Evolutionary conservation across 1,284 basidiomycete genomes (phyloP).

Genomic region (Ganoderma sp.): DNA sequence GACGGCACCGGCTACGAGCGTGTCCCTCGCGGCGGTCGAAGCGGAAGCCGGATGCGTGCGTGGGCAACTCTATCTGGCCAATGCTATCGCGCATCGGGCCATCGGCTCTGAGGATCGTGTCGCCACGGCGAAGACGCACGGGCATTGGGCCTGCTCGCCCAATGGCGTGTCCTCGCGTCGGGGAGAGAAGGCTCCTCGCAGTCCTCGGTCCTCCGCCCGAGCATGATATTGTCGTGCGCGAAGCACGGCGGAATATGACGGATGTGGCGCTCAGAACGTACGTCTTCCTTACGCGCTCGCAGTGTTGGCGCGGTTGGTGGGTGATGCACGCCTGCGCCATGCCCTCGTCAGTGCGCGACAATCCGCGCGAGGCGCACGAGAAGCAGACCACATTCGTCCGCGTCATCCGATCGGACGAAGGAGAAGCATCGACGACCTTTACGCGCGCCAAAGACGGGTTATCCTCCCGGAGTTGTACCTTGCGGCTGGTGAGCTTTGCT

Average conservation of each 20-base stretch:
- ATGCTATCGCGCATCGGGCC: slow-evolving; percentile 9
- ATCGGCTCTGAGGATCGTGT: slow-evolving; percentile 3
- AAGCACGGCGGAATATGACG: not conserved
- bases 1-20: slow-evolving; percentile 6
- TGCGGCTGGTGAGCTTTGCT: not conserved
- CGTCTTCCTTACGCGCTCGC: slow-evolving; percentile 18
- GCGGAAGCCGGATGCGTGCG: slow-evolving; percentile 1
- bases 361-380: slow-evolving; percentile 10
- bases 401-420: slow-evolving; percentile 23
- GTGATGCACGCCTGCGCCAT: slow-evolving; percentile 1
- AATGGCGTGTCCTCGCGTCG: not conserved
- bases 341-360: slow-evolving; percentile 4
- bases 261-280: slow-evolving; percentile 6
- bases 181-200: not conserved
- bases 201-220: not conserved
- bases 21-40: slow-evolving; percentile 7
- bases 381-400: slow-evolving; percentile 1
- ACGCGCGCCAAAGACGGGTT: not conserved
- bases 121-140: not conserved
- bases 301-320: not conserved
- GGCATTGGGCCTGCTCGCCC: not conserved
- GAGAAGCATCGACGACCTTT: not conserved
- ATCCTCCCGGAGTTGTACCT: not conserved
- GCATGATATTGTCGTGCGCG: not conserved
- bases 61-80: slow-evolving; percentile 8